Conservation (phyloP, 441 rosid species). For the Iberis amara region DNA sequence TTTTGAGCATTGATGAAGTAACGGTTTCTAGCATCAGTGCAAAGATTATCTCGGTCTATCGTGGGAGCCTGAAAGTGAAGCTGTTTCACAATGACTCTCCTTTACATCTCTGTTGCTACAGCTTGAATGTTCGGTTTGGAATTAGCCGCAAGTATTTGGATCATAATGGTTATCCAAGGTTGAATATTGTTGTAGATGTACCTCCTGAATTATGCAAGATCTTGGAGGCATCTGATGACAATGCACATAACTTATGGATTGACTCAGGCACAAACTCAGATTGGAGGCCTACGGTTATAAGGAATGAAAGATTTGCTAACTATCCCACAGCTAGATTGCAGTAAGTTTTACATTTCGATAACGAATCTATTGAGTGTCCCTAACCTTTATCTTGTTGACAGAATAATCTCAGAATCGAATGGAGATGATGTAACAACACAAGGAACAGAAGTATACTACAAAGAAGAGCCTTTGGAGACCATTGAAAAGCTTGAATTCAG, state of each 20-base stretch:
- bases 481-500: conserved; percentile 47
- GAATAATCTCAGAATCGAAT: conserved; percentile 45
- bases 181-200: conserved; percentile 60
- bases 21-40: conserved; percentile 46
- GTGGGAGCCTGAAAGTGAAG: conserved; percentile 40
- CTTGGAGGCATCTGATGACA: conserved; percentile 50
- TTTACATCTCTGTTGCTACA: conserved; percentile 48
- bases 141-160: conserved; percentile 44
- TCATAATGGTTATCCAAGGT: conserved; percentile 49
- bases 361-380: background rate
- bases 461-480: conserved; percentile 54
- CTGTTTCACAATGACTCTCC: conserved; percentile 40
- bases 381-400: conserved; percentile 30
- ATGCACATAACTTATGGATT: conserved; percentile 32
- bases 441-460: conserved; percentile 51
- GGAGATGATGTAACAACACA: conserved; percentile 38
- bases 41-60: conserved; percentile 34
- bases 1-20: conserved; percentile 52
- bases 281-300: conserved; percentile 52
- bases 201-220: conserved; percentile 47
- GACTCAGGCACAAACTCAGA: conserved; percentile 48
- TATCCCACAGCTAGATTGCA: conserved; percentile 54
- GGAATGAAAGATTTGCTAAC: conserved; percentile 35
- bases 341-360: conserved; percentile 43
- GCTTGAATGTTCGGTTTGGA: conserved; percentile 60